A percentile compares a stretch with the other conserved stretches of the same genome.
Conservation (phyloP, 1,284 basidiomycete species). For the Trichosporon sp. region DNA sequence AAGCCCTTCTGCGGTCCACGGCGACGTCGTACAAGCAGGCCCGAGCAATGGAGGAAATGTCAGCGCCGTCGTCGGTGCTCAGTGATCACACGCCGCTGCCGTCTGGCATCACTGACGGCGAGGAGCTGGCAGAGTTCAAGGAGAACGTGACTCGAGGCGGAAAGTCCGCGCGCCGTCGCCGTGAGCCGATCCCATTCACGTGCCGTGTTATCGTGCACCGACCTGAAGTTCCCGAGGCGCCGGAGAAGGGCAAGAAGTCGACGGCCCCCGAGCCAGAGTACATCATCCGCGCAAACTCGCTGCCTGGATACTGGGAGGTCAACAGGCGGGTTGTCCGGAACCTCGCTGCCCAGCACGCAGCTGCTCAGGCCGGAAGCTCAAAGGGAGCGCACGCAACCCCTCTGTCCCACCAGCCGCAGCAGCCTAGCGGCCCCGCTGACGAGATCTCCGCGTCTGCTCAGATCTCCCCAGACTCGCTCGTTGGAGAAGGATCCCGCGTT, state of each 20-base stretch:
- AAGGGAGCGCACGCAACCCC: neutral
- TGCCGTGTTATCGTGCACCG: constrained; percentile 34
- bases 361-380: constrained; percentile 5
- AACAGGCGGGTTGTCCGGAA: constrained; percentile 55
- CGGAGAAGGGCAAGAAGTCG: constrained; percentile 18
- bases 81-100: constrained; percentile 23
- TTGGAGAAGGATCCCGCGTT: constrained; percentile 74
- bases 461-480: constrained; percentile 76
- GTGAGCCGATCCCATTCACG: constrained; percentile 25
- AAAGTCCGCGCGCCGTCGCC: neutral
- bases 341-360: constrained; percentile 20
- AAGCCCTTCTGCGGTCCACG: constrained; percentile 45
- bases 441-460: constrained; percentile 59
- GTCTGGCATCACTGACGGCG: constrained; percentile 6
- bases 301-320: constrained; percentile 72
- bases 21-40: constrained; percentile 25
- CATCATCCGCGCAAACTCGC: constrained; percentile 73
- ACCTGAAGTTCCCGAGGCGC: constrained; percentile 7
- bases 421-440: constrained; percentile 2
- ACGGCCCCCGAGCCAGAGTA: constrained; percentile 53
- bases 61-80: constrained; percentile 15
- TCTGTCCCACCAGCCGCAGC: neutral
- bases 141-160: neutral
- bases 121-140: constrained; percentile 18
- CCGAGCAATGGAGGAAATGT: constrained; percentile 8